Evolutionary conservation across 2,329 filamentous ascomycete species (phyloP).

Genomic region (Pseudonectria buxi): DNA sequence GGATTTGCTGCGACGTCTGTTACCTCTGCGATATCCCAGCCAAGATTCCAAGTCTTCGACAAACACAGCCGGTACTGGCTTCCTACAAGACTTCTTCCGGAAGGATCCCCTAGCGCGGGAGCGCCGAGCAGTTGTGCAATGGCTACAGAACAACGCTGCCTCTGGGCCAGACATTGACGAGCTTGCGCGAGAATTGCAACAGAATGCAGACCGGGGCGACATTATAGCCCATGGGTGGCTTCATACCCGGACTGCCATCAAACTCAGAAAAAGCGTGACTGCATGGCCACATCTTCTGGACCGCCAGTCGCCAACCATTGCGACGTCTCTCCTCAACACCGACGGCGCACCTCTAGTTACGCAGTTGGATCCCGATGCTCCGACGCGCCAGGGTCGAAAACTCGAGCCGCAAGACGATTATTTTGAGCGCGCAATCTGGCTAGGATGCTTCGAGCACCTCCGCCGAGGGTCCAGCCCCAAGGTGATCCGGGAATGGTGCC

Average conservation of each 20-base stretch:
- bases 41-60: constrained; percentile 12
- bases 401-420: constrained; percentile 79
- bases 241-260: constrained; percentile 84
- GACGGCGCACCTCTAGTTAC: constrained; percentile 66
- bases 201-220: constrained; percentile 69
- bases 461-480: constrained; percentile 70
- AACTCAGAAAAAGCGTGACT: constrained; percentile 76
- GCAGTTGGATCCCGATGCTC: constrained; percentile 85
- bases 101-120: constrained; percentile 69
- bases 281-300: constrained; percentile 60
- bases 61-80: constrained; percentile 18
- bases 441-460: constrained; percentile 89
- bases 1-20: constrained; percentile 71
- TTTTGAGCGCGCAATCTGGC: constrained; percentile 86
- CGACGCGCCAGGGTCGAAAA: constrained; percentile 68
- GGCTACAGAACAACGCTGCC: constrained; percentile 74
- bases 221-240: constrained; percentile 86
- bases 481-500: constrained; percentile 78
- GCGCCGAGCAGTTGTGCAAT: constrained; percentile 72
- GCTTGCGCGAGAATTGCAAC: constrained; percentile 68
- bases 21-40: constrained; percentile 59
- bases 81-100: constrained; percentile 67
- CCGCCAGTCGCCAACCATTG: constrained; percentile 50
- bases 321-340: constrained; percentile 49
- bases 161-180: constrained; percentile 66